Conservation (phyloP, 164 flowering plant species). For the Kingdonia uniflora region DNA sequence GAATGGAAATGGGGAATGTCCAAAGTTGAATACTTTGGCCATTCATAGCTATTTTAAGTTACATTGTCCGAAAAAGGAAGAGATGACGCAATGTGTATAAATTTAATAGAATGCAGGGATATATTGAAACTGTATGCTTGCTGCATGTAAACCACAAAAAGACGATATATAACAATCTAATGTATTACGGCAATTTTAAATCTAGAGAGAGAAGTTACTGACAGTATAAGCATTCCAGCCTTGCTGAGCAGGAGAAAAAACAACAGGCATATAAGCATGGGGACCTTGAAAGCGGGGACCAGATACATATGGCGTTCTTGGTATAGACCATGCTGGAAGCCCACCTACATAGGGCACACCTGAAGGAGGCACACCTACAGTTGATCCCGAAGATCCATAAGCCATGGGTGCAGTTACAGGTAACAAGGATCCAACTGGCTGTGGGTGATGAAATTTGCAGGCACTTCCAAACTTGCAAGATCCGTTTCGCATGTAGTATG, state of each 20-base stretch:
- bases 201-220: conserved; percentile 15
- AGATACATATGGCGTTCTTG: conserved; percentile 38
- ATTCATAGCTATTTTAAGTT: too few species aligned
- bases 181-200: not conserved
- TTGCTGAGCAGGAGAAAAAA: conserved; percentile 42
- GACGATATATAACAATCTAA: not conserved
- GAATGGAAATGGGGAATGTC: too few species aligned
- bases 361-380: conserved; percentile 24
- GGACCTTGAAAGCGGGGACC: conserved; percentile 34
- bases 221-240: conserved; percentile 67
- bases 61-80: too few species aligned
- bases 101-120: too few species aligned
- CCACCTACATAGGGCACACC: conserved; percentile 37
- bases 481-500: conserved; percentile 61
- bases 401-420: conserved; percentile 27
- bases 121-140: too few species aligned
- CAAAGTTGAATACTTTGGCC: too few species aligned
- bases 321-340: conserved; percentile 41
- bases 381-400: conserved; percentile 29
- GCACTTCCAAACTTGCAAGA: conserved; percentile 65
- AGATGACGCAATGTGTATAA: too few species aligned
- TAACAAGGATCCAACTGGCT: conserved; percentile 31
- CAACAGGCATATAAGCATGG: conserved; percentile 39
- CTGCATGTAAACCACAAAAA: too few species aligned
- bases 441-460: conserved; percentile 83